Base-by-base conservation (phyloP, 352 stramenopile species). In the Peronospora belbahrii region DNA sequence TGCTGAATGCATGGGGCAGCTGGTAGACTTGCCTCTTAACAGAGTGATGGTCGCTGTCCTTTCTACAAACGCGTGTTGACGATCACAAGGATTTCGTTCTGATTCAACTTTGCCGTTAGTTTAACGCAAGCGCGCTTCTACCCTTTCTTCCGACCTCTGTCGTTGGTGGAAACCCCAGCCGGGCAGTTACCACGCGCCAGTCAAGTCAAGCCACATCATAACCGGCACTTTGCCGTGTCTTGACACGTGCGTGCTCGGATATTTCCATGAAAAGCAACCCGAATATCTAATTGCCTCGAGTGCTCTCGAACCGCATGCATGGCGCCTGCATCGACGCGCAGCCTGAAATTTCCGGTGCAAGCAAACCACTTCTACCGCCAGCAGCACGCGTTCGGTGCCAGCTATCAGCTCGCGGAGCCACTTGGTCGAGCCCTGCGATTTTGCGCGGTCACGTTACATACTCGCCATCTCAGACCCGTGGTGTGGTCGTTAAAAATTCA, bases 51-150 rank as follows among this genome's bases (percentile, higher is more conserved):
- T 69, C 59, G 9, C 33, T 62, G 60, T 22, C 43, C 50, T 43
- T 65, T 69, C 60, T 69, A 34, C 11, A 24, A 24, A 35, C 42
- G 36, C 41, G 45, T 42, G 39, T 67, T 37, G 59, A 60, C 59
- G 54, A 68, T 64, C 48, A 32, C 55, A 59, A 49, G 23, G 55
- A 49, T 64, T n/a, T n/a, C n/a, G 49, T 64, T 49, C 46, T 48
- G 38, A 56, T 70, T 70, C 56, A 64, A 67, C 52, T 59, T 65
- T 65, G 57, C 57, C 53, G 61, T 67, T 70, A 52, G 25, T 48
- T 52, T 59, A 62, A 59, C 58, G 54, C 53, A 51, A 28, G 36
- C 34, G 40, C 34, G 41, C 32, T 55, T 50, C 54, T 48, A 58
- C 55, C 42, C 42, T 64, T 61, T 60, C 56, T 65, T 60, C 52